A percentile compares a stretch with the other conserved stretches of the same genome.
Evolutionary conservation across 2,329 filamentous ascomycete genomes (phyloP).

Genomic region (Tricladium varicosporioides): DNA sequence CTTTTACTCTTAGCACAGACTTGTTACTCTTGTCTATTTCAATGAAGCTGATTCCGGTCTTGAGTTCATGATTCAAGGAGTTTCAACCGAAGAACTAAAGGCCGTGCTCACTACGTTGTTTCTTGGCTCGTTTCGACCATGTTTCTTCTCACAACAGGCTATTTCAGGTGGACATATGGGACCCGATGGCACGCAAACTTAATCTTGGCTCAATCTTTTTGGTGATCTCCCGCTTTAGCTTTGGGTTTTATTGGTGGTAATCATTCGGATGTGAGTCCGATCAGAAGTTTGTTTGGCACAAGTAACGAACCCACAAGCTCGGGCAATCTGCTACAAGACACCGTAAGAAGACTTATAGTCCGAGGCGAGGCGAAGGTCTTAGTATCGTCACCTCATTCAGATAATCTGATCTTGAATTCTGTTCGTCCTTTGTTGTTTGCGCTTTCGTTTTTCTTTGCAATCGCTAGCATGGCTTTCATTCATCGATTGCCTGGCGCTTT

Average conservation of each 20-base stretch:
- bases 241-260: neutral
- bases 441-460: neutral
- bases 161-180: neutral
- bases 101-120: neutral
- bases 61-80: no score
- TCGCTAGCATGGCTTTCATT: constrained; percentile 18
- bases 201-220: no score
- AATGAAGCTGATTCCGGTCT: no score
- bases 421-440: neutral
- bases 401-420: constrained; percentile 3
- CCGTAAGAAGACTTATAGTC: neutral
- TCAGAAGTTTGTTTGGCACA: neutral
- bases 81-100: neutral
- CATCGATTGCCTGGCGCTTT: constrained; percentile 17
- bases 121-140: constrained; percentile 6
- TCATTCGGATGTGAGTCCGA: neutral
- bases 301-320: neutral
- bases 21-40: no score
- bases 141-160: constrained; percentile 2
- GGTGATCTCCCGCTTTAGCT: neutral
- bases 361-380: neutral
- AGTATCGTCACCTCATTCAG: neutral
- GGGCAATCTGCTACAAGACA: neutral
- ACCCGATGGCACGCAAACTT: no score
- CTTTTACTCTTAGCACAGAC: no score